Conservation (phyloP, 2,329 filamentous ascomycete species). For the Delphinella strobiligena region DNA sequence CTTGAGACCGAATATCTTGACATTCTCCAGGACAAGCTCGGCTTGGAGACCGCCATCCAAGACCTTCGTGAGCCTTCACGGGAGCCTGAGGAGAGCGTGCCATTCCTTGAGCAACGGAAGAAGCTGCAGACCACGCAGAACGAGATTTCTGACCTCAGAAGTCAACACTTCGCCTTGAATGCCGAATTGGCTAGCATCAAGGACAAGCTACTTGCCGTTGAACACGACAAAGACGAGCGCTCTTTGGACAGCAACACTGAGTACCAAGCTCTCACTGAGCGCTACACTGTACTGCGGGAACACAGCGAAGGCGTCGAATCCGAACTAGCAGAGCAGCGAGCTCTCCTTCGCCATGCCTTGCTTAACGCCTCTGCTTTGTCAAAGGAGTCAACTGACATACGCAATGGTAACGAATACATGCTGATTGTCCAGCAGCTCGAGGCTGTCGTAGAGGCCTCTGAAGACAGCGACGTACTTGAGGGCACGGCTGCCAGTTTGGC, state of each 20-base stretch:
- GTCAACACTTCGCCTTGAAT: constrained; percentile 10
- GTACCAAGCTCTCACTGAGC: constrained; percentile 9
- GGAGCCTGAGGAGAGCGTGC: constrained; percentile 14
- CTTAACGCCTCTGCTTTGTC: constrained; percentile 8
- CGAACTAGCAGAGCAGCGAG: constrained; percentile 13
- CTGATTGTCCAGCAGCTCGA: constrained; percentile 12
- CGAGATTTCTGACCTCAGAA: constrained; percentile 21
- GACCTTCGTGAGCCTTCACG: constrained; percentile 23
- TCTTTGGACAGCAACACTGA: constrained; percentile 9
- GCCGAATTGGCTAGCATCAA: constrained; percentile 13
- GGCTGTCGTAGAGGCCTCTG: constrained; percentile 9
- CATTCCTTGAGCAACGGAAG: constrained; percentile 13
- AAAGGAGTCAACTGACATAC: constrained; percentile 10
- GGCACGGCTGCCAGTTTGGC: constrained; percentile 10
- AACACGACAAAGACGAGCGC: constrained; percentile 8
- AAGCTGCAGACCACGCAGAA: constrained; percentile 9
- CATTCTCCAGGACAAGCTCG: constrained; percentile 25
- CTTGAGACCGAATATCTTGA: constrained; percentile 29
- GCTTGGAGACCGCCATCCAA: constrained; percentile 23
- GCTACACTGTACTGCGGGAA: constrained; percentile 12
- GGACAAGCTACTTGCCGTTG: constrained; percentile 8
- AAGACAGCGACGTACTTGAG: constrained; percentile 7
- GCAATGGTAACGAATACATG: constrained; percentile 13
- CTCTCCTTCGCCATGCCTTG: constrained; percentile 15
- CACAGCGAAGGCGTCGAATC: constrained; percentile 13